Base-by-base conservation (phyloP, 2,329 filamentous ascomycete genomes). In the Penicillium nordicum region DNA sequence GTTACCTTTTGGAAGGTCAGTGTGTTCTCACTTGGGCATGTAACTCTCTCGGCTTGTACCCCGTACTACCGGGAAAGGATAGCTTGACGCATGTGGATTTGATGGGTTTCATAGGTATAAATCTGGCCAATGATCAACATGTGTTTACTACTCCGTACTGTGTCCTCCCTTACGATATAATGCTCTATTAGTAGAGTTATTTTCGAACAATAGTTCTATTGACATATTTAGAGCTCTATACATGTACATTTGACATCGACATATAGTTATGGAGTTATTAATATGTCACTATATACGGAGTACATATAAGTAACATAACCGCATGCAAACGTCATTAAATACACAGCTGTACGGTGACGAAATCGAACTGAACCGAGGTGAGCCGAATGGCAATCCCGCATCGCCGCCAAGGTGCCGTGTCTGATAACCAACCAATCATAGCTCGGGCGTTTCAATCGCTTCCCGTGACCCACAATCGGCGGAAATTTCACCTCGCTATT, bases 351-450 rank as follows among this genome's bases (percentile, higher is more conserved):
- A 54, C 53, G 62, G 63, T 67, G 65, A 69, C 62, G 59, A 64
- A 67, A 60, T 69, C 64, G 63, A 64, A 69, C 45, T 59, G 63
- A 71, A 62, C 71, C 70, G 70, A 72, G 69, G 71, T 68, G 64
- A 71, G 64, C 70, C 69, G 70, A 72, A 51, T 58, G 58, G 54
- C 29, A 50, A 60, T 64, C 61, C 69, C 66, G 69, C 66, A 55
- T 45, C 47, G n/a, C 30, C 53, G 48, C 48, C 53, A 55, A 55
- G 53, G 27, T 34, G 53, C 53, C 48, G 53, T 57, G 59, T 49
- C 60, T 55, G 53, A 23, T 32, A 23, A 30, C 49, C 46, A 58
- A 36, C 71, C 71, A 72, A 73, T 72, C 41, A 67, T 14, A 32
- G 50, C 42, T 53, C 42, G 61, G 53, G 43, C 50, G 60, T 69